Evolutionary conservation across 352 stramenopile species (phyloP), one percentile per base, ranked within the genome.

Genomic region (Blastocystis sp.): DNA sequence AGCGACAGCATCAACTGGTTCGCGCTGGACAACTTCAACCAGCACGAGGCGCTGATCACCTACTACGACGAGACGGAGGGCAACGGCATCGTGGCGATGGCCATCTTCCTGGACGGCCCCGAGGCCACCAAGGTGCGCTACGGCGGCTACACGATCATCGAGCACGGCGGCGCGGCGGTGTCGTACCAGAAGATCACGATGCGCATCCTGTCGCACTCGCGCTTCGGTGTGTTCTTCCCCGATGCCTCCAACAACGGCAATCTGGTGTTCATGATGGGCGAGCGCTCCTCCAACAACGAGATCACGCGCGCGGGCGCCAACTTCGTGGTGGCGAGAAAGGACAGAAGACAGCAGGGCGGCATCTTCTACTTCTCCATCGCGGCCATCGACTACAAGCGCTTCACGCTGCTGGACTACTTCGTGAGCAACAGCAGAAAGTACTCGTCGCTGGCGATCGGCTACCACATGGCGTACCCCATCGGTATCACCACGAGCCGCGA

Each of bases 1-100:
- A 42, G 24, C 10, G 61, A 70, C 21, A 70, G 24, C 61, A 17
- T 74, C 24, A 81, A 81, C 42, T 81, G 61, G 54, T 81, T 81
- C 61, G 34, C 54, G 17, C 10, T 81, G 71, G 71, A 81, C 34
- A 81, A 81, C 61, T 81, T 81, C 71, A 69, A 81, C 34, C 4
- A 4, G 9, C 28, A 45, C 10, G 14, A 66, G 28, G 61, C 61
- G 63, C 17, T 81, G 11, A 74, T 74, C 28, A 45, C 10, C 6
- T 81, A 81, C n/a, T 70, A 64, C 42, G 61, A 81, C 57, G 54
- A 42, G 21, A 48, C 34, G 9, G 61, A 81, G 54, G 61, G 61
- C n/a, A 81, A 81, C 52, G 65, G 65, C n/a, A 38, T 76, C 14
- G 65, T 76, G 4, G 65, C 38, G 10, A 76, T 76, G n/a, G 38